Percentiles rank a stretch among this genome's conserved stretches.
phyloP scores from a whole-genome alignment of 352 stramenopile species.

The Globisporangium iwayamae region DNA sequence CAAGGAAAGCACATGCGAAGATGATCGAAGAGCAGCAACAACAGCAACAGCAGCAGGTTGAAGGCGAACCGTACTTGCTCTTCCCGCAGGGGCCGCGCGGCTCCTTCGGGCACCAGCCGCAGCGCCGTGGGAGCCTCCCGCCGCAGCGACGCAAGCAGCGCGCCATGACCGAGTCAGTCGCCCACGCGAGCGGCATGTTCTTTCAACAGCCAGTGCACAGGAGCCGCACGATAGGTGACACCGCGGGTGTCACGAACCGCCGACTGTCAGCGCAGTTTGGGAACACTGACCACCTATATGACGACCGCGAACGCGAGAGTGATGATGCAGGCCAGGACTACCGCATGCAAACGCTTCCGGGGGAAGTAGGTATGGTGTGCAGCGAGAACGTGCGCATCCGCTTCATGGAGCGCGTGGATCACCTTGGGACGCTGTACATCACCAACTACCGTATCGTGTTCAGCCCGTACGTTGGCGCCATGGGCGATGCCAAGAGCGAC shows the following conservation, averaged over 20 bases:
- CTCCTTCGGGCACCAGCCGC: slow-evolving; percentile 5
- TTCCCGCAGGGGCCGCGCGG: slow-evolving; percentile 1
- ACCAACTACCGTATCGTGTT: slow-evolving; percentile 84
- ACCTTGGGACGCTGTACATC: slow-evolving; percentile 64
- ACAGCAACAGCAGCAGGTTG: slow-evolving; percentile 18
- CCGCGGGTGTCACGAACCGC: background rate
- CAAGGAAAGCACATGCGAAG: slow-evolving; percentile 61
- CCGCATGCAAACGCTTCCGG: slow-evolving; percentile 52
- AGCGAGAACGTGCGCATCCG: slow-evolving; percentile 58
- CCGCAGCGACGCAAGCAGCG: slow-evolving; percentile 9
- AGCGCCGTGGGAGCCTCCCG: slow-evolving; percentile 13
- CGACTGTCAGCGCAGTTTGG: slow-evolving; percentile 21
- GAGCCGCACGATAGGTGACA: slow-evolving; percentile 12
- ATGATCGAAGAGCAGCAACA: slow-evolving; percentile 57
- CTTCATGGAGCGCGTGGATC: slow-evolving; percentile 45
- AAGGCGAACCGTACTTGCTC: slow-evolving; percentile 13
- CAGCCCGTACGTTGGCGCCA: slow-evolving; percentile 29
- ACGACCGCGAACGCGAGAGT: slow-evolving; percentile 20
- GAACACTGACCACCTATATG: slow-evolving; percentile 20
- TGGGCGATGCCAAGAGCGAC: background rate
- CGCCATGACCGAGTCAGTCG: slow-evolving; percentile 18
- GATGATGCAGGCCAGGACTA: slow-evolving; percentile 18
- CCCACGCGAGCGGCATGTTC: slow-evolving; percentile 21
- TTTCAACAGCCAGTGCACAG: slow-evolving; percentile 21
- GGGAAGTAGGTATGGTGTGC: slow-evolving; percentile 61